Percentiles rank a stretch among this genome's conserved stretches.
These are phyloP conservation scores for Triadica sebifera DNA, from an alignment of 345 rosid genomes.

Conservation along the genomic window DNA sequence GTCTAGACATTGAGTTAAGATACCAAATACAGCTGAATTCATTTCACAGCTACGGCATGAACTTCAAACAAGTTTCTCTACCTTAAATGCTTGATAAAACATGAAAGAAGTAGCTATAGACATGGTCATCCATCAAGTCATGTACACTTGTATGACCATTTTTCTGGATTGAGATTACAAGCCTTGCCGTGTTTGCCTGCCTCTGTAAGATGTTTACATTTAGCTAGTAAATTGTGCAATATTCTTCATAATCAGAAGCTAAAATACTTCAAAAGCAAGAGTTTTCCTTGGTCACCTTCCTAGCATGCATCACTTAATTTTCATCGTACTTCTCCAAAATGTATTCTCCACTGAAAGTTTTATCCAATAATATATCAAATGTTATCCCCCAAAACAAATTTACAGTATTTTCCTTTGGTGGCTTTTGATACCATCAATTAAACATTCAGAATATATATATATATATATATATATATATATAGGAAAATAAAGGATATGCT, in stretches of 20 bases:
- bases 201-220: neutral
- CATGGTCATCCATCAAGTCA: constrained; percentile 2
- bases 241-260: neutral
- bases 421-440: no score
- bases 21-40: constrained; percentile 17
- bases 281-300: neutral
- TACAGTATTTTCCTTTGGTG: no score
- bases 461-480: no score
- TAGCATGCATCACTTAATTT: neutral
- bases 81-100: neutral
- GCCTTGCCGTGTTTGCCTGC: neutral
- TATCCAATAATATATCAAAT: neutral
- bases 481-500: no score
- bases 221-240: neutral
- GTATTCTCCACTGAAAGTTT: neutral
- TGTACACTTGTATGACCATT: neutral
- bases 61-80: constrained; percentile 15
- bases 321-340: constrained; percentile 2
- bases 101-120: neutral
- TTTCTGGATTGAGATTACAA: neutral
- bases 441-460: no score
- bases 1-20: constrained; percentile 7
- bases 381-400: neutral
- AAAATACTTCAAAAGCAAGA: neutral
- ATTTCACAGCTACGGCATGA: constrained; percentile 22